These are phyloP conservation scores for Rhizophagus sp. DNA, from an alignment of 192 early-diverging fungal genomes.

Conservation along the genomic window DNA sequence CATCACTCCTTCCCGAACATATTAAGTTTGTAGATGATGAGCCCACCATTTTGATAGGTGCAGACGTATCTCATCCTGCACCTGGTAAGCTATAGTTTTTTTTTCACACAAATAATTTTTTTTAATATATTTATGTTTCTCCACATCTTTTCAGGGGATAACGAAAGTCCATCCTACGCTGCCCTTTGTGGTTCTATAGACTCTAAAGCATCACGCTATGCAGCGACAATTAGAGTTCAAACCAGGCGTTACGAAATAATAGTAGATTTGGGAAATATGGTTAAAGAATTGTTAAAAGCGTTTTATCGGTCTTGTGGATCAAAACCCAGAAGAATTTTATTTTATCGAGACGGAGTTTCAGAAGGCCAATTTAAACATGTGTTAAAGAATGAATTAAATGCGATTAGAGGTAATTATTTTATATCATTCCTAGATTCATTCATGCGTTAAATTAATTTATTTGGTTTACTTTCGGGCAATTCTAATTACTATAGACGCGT, in stretches of 20 bases:
- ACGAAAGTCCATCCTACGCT: slow-evolving; percentile 67
- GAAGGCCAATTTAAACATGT: slow-evolving; percentile 83
- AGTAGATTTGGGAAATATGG: slow-evolving; percentile 59
- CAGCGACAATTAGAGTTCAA: slow-evolving; percentile 30
- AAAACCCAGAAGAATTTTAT: slow-evolving; percentile 50
- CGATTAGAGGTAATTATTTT: slow-evolving; percentile 40
- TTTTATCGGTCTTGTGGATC: background rate
- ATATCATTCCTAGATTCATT: background rate
- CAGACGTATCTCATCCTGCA: slow-evolving; percentile 67
- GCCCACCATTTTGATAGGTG: slow-evolving; percentile 81
- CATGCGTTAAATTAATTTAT: background rate
- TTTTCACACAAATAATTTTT: slow-evolving; percentile 17
- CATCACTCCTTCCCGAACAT: slow-evolving; percentile 56
- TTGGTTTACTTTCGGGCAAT: too few relatives aligned
- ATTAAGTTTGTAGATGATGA: slow-evolving; percentile 65
- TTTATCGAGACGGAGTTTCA: slow-evolving; percentile 88
- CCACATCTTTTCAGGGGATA: slow-evolving; percentile 30
- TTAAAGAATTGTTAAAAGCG: slow-evolving; percentile 29
- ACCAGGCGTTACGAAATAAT: slow-evolving; percentile 68
- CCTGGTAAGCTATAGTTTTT: too few relatives aligned
- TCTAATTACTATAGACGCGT: background rate
- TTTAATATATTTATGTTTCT: background rate
- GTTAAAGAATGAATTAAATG: slow-evolving; percentile 68
- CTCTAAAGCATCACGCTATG: slow-evolving; percentile 35
- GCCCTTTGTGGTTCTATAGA: slow-evolving; percentile 23